Evolutionary conservation across 495 filamentous ascomycete genomes (phyloP), one percentile per base, ranked within the genome.

Genomic region (Cercophora newfieldiana): DNA sequence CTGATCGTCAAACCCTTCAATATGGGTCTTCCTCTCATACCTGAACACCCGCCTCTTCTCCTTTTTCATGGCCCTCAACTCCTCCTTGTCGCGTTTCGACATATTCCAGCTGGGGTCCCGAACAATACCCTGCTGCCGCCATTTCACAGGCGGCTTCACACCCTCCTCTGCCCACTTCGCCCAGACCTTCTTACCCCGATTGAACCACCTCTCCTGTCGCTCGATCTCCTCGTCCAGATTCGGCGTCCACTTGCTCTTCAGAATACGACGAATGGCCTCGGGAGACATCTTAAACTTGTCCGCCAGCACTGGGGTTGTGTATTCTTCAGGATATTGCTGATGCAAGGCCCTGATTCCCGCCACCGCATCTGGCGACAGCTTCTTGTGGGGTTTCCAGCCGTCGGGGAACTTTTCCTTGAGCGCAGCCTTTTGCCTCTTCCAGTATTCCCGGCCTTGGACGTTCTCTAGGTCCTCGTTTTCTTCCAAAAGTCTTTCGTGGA

Each of bases 301-400:
- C 0, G 95, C 86, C 5, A 99, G 87, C 37, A 88, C 85, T 10
- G 82, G 71, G 1, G 91, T 96, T 21, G 90, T 88, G 79, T 91
- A 97, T 57, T 80, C 76, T 1, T 90, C 83, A 0, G 95, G 93
- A 53, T 90, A 87, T 67, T 91, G 85, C 2, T 82, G 76, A 72
- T 96, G 86, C 24, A 99, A 81, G 29, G 88, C 86, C 21, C 91
- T 88, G 64, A 98, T 97, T 28, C 92, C 93, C 18, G 93, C 89
- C 12, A 96, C 73, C 12, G 94, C 91, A 75, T 97, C 94, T 0
- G 94, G 95, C 0, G 95, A 98, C 1, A 99, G 86, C 63, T 87
- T 88, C 78, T 96, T 98, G 26, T 82, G 81, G 24, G 95, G 93
- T 48, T 82, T 79, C 93, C 94, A 99, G 7, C 88, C 87, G 7